Evolutionary conservation across 2,329 filamentous ascomycete genomes (phyloP), one percentile per base, ranked within the genome.

Genomic region (Verticillium dahliae): DNA sequence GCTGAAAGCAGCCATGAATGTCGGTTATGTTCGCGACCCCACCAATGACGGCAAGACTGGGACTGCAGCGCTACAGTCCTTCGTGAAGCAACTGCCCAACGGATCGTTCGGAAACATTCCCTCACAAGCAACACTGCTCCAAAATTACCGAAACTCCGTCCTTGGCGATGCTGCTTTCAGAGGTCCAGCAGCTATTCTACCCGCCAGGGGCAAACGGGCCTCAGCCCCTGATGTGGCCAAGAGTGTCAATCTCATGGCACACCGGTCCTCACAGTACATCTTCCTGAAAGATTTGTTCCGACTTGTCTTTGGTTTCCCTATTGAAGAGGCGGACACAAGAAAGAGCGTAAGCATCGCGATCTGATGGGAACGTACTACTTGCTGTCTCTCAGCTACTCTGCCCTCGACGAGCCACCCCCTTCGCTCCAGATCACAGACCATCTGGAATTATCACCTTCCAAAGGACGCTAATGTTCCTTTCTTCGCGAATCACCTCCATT

Each of bases 231-330:
- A 97, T 67, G 85, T 96, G 65, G 90, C 90, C 39, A 89, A 88
- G 73, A 91, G 90, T 58, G 89, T 97, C 6, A 80, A 84, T 59
- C 89, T 88, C 80, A 90, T 97, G 84, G 84, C 85, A 59, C 81
- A 85, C 61, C 87, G 85, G 41, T 82, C 82, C 34, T 82, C 85
- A 61, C 86, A 92, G 68, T 95, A 95, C 73, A 80, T 80, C 9
- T 97, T 94, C 81, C 77, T 97, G 65, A 82, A 86, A 58, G 92
- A 97, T 69, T 79, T 97, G 14, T 97, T 91, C 76, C 84, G 85
- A 60, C 81, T 94, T 50, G 92, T 97, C 2, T 96, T 96, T 73
- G 90, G 91, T 3, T 94, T 94, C 70, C 85, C 89, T 57, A 76
- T 92, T 15, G 91, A 97, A 61, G 92, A 97, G 68, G 88, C 86